These are phyloP conservation scores for Monosporascus cannonballus DNA, from an alignment of 2,329 filamentous ascomycete genomes.

Conservation along the genomic window DNA sequence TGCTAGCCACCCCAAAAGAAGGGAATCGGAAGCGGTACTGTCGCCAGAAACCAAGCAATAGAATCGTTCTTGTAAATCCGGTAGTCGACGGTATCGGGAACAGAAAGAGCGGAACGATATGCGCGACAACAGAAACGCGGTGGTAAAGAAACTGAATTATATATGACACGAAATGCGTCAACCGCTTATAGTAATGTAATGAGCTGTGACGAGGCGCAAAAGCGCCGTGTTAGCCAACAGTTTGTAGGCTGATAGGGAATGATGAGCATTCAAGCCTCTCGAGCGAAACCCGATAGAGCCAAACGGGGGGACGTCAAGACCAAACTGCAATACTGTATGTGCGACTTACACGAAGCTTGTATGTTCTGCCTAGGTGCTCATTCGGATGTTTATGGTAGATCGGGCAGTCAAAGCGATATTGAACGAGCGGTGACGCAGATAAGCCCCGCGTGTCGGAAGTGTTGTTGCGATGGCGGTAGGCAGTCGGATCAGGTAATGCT, in stretches of 20 bases:
- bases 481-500: neutral
- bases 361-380: neutral
- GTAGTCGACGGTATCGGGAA: neutral
- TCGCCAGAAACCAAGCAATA: neutral
- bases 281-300: neutral
- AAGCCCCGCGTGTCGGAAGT: neutral
- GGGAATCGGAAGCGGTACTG: neutral
- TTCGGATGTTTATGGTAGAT: neutral
- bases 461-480: neutral
- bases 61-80: neutral
- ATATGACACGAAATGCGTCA: neutral
- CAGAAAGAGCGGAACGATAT: neutral
- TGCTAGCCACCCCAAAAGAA: neutral
- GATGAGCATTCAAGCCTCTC: neutral
- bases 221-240: neutral
- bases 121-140: neutral
- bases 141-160: neutral
- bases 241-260: neutral
- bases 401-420: neutral
- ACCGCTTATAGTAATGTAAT: neutral
- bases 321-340: neutral
- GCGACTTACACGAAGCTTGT: neutral
- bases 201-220: neutral
- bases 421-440: neutral
- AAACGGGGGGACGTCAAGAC: neutral